These are phyloP conservation scores for Podaxis rugospora DNA, from an alignment of 768 basidiomycete species.

Conservation along the genomic window DNA sequence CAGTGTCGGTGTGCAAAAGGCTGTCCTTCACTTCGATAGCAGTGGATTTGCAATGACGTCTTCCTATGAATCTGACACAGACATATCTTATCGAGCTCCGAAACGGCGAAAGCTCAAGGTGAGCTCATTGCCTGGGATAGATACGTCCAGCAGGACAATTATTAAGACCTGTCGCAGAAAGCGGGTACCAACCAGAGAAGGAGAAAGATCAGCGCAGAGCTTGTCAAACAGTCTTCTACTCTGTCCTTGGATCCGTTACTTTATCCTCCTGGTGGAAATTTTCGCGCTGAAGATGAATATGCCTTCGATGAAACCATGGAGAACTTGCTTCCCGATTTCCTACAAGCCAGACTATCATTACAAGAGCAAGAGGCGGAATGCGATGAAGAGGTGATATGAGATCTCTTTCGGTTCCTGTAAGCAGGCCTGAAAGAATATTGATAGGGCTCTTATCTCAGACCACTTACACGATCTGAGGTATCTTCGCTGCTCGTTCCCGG, in stretches of 20 bases:
- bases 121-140: background rate
- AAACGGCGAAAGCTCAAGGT: slow-evolving; percentile 8
- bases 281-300: slow-evolving; percentile 14
- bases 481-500: slow-evolving; percentile 26
- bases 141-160: background rate
- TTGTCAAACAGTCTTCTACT: background rate
- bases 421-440: slow-evolving; percentile 2
- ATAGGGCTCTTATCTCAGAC: slow-evolving; percentile 33
- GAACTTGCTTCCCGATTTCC: slow-evolving; percentile 22
- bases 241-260: slow-evolving; percentile 16
- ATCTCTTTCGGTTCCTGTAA: background rate
- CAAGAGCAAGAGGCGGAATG: slow-evolving; percentile 19
- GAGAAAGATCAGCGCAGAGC: background rate
- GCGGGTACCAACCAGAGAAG: background rate
- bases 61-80: slow-evolving; percentile 3
- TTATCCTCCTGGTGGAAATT: slow-evolving; percentile 16
- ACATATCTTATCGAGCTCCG: background rate
- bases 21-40: background rate
- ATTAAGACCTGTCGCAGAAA: background rate
- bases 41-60: background rate
- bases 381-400: slow-evolving; percentile 20
- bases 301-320: slow-evolving; percentile 30
- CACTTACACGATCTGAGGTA: slow-evolving; percentile 38
- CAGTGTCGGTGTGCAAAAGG: background rate
- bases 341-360: slow-evolving; percentile 18